phyloP scores from a whole-genome alignment of 2,329 filamentous ascomycete genomes.

The Helminthosporium solani region DNA sequence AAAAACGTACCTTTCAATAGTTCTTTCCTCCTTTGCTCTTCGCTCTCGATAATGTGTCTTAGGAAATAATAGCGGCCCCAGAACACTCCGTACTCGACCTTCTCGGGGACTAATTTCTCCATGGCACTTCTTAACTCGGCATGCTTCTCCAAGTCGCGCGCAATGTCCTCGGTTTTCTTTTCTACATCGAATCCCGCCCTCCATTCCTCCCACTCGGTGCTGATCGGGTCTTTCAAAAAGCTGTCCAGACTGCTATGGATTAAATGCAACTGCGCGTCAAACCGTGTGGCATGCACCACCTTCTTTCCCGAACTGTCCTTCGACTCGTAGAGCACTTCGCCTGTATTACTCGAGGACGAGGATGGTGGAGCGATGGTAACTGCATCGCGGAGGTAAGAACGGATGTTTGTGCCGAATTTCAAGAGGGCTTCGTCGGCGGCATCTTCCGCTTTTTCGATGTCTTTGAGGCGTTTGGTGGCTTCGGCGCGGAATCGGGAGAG shows the following conservation, averaged over 20 bases:
- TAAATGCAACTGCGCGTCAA: slow-evolving; percentile 93
- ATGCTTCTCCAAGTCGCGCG: slow-evolving; percentile 79
- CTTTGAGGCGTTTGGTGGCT: slow-evolving; percentile 79
- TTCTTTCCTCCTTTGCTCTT: slow-evolving; percentile 84
- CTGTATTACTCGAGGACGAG: slow-evolving; percentile 46
- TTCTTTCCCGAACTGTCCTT: slow-evolving; percentile 87
- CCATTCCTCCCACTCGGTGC: slow-evolving; percentile 74
- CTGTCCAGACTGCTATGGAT: slow-evolving; percentile 81
- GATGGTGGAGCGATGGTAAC: slow-evolving; percentile 79
- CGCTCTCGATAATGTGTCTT: slow-evolving; percentile 86
- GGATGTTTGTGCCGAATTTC: slow-evolving; percentile 85
- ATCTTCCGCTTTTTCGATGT: slow-evolving; percentile 89
- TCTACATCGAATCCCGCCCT: slow-evolving; percentile 74
- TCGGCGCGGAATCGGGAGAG: slow-evolving; percentile 74
- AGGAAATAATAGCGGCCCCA: slow-evolving; percentile 97
- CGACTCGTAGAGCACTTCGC: slow-evolving; percentile 81
- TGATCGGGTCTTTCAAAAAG: slow-evolving; percentile 78
- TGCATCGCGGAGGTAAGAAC: slow-evolving; percentile 86
- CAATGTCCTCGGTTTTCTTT: slow-evolving; percentile 80
- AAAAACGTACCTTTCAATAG: slow-evolving; percentile 75
- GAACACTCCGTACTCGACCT: slow-evolving; percentile 84
- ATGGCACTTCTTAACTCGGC: slow-evolving; percentile 82
- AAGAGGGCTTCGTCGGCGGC: slow-evolving; percentile 93
- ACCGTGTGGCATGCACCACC: slow-evolving; percentile 89
- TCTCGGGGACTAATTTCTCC: slow-evolving; percentile 93